Evolutionary conservation across 2,329 filamentous ascomycete species (phyloP).

Genomic region (Phialophora verrucosa): DNA sequence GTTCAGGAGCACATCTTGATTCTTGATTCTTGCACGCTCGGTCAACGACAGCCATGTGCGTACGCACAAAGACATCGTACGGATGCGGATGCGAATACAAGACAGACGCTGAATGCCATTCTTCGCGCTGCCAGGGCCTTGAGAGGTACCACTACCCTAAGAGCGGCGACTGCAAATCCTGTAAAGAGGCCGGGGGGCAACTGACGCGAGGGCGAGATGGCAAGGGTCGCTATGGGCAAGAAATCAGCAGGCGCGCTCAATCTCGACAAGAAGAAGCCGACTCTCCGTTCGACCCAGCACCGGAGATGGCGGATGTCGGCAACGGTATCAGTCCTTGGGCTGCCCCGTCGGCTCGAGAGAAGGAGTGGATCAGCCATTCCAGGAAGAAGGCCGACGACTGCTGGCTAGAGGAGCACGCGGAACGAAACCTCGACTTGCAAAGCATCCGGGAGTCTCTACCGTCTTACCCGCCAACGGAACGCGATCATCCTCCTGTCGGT

Average conservation of each 20-base stretch:
- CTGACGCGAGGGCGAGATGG: conserved; percentile 38
- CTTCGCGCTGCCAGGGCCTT: conserved; percentile 29
- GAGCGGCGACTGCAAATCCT: conserved; percentile 35
- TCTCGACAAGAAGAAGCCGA: conserved; percentile 16
- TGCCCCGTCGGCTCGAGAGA: conserved; percentile 30
- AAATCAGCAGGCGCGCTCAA: conserved; percentile 23
- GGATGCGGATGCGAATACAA: conserved; percentile 39
- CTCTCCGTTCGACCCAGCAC: conserved; percentile 13
- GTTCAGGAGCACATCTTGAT: conserved; percentile 12
- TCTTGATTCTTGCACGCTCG: conserved; percentile 4
- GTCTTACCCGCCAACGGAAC: conserved; percentile 16
- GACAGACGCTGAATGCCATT: conserved; percentile 32
- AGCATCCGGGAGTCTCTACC: conserved; percentile 32
- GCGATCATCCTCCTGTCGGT: conserved; percentile 15
- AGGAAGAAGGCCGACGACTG: conserved; percentile 36
- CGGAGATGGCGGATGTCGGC: conserved; percentile 20
- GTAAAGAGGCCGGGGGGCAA: conserved; percentile 34
- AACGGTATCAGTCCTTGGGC: conserved; percentile 34
- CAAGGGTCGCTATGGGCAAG: conserved; percentile 36
- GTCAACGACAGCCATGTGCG: conserved; percentile 34
- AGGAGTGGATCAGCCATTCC: conserved; percentile 37
- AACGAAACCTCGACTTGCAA: conserved; percentile 34
- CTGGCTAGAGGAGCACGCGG: conserved; percentile 38
- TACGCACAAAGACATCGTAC: conserved; percentile 39
- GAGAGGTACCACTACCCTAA: conserved; percentile 35